Evolutionary conservation across 2,329 filamentous ascomycete species (phyloP), one percentile per base, ranked within the genome.

Genomic region (Penicillium frequentans): DNA sequence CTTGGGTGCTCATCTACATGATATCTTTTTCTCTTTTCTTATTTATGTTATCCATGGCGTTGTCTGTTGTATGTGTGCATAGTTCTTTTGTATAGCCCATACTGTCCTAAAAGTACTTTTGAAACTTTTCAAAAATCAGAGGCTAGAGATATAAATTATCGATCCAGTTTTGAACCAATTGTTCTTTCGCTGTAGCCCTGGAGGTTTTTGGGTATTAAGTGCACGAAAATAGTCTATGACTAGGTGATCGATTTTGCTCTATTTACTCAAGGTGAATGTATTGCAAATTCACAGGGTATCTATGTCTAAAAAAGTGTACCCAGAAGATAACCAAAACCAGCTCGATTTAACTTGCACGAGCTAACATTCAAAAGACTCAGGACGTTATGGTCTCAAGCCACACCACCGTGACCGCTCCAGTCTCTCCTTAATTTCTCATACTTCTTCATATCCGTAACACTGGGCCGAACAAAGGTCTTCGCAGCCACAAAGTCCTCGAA

Each of bases 381-480:
- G 27, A 52, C 9, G 14, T 29, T 14, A 9, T 13, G n/a, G 24
- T 48, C 44, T 65, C 64, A 74, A 31, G 70, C 46, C 44, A 68
- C 67, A 43, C 73, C 73, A 23, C 69, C 31, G 31, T 33, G 13
- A 33, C 31, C 71, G 47, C 76, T 74, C 76, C 82, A 83, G 55
- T 79, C 75, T 61, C 79, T 73, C 67, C 77, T 78, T 60, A 88
- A 61, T 57, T 73, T 75, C 61, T 85, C 81, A 69, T 87, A 88
- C 66, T 80, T 82, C 65, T 74, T 77, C 61, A 84, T 74, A 67
- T 86, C 82, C 14, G 80, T 78, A n/a, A 86, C 84, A 71, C 82
- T 84, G 21, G 77, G 77, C 37, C 73, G 64, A 54, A 78, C 69
- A 49, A 73, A 74, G 16, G 69, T 62, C 59, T 74, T 76, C 11